Percentiles rank a stretch among this genome's conserved stretches.
Evolutionary conservation across 1,139 yeast species (phyloP).

Genomic region (Suhomyces bokatorum): DNA sequence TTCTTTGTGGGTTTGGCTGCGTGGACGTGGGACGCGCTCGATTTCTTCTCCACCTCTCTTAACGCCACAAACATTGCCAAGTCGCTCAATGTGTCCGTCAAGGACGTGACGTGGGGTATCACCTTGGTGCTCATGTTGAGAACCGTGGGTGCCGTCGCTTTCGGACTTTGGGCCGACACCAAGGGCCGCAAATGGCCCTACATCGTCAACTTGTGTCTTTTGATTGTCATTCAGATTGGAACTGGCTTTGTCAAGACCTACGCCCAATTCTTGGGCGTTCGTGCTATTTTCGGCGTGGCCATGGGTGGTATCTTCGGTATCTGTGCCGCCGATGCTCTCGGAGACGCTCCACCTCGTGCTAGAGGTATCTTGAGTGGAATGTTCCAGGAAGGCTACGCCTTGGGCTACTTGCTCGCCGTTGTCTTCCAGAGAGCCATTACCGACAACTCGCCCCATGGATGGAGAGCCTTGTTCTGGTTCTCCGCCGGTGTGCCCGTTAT

Average conservation of each 20-base stretch:
- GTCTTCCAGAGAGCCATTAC: slow-evolving; percentile 44
- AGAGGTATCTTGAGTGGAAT: slow-evolving; percentile 43
- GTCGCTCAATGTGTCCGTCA: slow-evolving; percentile 27
- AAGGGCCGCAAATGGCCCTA: slow-evolving; percentile 43
- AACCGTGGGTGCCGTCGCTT: slow-evolving; percentile 42
- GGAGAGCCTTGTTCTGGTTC: slow-evolving; percentile 47
- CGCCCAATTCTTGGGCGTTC: slow-evolving; percentile 38
- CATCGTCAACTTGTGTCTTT: slow-evolving; percentile 30
- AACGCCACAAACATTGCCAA: slow-evolving; percentile 35
- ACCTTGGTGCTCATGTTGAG: slow-evolving; percentile 49
- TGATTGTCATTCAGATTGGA: slow-evolving; percentile 40
- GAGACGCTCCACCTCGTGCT: slow-evolving; percentile 39
- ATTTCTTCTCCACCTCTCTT: slow-evolving; percentile 40
- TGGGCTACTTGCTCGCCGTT: slow-evolving; percentile 45
- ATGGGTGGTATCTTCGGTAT: slow-evolving; percentile 48
- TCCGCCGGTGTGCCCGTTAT: slow-evolving; percentile 45
- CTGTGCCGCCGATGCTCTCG: slow-evolving; percentile 40
- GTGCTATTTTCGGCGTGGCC: slow-evolving; percentile 44
- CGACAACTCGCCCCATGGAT: slow-evolving; percentile 33
- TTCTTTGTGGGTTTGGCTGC: slow-evolving; percentile 30
- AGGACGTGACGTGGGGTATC: slow-evolving; percentile 44
- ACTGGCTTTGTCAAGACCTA: slow-evolving; percentile 43
- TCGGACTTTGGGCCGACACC: slow-evolving; percentile 41
- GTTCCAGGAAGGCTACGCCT: slow-evolving; percentile 46
- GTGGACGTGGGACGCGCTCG: slow-evolving; percentile 50